Evolutionary conservation across 345 rosid species (phyloP), one percentile per base, ranked within the genome.

Genomic region (Erucastrum elatum): DNA sequence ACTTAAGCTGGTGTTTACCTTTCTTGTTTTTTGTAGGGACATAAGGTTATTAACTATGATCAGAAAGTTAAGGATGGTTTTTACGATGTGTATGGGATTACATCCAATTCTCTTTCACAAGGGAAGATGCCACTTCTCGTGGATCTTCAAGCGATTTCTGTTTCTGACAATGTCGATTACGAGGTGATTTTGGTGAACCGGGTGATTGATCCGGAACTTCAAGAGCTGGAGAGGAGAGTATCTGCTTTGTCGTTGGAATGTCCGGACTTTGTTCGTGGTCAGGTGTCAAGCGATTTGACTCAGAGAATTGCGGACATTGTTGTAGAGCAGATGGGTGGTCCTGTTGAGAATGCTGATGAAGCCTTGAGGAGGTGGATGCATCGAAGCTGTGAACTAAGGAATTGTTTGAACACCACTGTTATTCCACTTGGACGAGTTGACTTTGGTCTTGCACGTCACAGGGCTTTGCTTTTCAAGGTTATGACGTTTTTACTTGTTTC

Each of bases 401-500:
- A 80, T 82, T 85, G 87, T 69, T 84, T 89, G 78, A 88, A 86
- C 58, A 76, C 87, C 37, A 79, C 85, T 72, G 78, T 90, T 82
- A 86, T 92, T 84, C 98, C 98, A 8, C 96, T 94, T 72, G 98
- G 98, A 27, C 72, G 81, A 16, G 89, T 94, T 77, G 89, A 87
- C 80, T 84, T 92, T 72, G 98, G 98, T 76, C 94, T 94, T 79
- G 93, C 98, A 79, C 94, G 97, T 44, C 98, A 94, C 77, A 82
- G 98, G 84, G 98, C 98, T 76, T 82, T 92, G 85, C 97, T 94
- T 75, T 94, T 94, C 82, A 94, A 94, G 98, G 98, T 94, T 81
- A 11, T 75, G 26, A 72, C 2, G 2, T 46, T 75, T 10, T 39
- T 78, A 39, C 7, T 71, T 69, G 29, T 46, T 65, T 41, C 75